Conservation (phyloP, 176 grass and related monocot species). For the Zea luxurians region DNA sequence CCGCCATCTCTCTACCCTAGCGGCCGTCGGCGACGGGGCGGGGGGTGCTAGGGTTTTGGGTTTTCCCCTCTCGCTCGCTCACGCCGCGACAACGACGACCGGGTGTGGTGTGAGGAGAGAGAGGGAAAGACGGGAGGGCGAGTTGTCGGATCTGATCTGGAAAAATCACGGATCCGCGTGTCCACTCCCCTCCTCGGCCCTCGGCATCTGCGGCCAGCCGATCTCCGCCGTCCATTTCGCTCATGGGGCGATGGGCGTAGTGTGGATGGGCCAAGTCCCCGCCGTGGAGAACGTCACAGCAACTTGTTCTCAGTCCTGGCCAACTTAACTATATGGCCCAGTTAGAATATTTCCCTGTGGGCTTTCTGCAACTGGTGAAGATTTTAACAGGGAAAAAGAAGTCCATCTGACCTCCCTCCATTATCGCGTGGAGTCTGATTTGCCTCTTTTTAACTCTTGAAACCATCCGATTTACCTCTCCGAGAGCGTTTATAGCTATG, state of each 20-base stretch:
- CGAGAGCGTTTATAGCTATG: too few relatives aligned
- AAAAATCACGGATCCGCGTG: constrained; percentile 1
- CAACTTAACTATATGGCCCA: neutral
- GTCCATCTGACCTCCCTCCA: too few relatives aligned
- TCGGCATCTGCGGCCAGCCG: neutral
- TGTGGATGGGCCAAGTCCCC: neutral
- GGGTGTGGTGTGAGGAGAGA: neutral
- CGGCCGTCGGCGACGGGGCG: constrained; percentile 12
- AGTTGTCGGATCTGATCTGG: constrained; percentile 37
- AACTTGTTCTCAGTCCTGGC: neutral
- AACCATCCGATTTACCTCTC: too few relatives aligned
- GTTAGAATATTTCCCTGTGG: too few relatives aligned
- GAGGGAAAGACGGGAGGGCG: neutral
- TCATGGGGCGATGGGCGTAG: neutral
- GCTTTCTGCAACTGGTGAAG: neutral
- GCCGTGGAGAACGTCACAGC: neutral
- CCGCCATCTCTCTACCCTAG: constrained; percentile 44
- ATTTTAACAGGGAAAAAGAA: neutral
- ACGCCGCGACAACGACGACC: constrained; percentile 27
- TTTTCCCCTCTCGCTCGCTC: neutral
- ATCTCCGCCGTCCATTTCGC: constrained; percentile 25
- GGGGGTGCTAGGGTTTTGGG: constrained; percentile 48
- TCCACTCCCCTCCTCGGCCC: neutral
- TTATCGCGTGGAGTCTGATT: too few relatives aligned
- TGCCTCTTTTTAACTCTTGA: too few relatives aligned